phyloP scores from a whole-genome alignment of 1,284 basidiomycete genomes.

The Coniferiporia weirii region DNA sequence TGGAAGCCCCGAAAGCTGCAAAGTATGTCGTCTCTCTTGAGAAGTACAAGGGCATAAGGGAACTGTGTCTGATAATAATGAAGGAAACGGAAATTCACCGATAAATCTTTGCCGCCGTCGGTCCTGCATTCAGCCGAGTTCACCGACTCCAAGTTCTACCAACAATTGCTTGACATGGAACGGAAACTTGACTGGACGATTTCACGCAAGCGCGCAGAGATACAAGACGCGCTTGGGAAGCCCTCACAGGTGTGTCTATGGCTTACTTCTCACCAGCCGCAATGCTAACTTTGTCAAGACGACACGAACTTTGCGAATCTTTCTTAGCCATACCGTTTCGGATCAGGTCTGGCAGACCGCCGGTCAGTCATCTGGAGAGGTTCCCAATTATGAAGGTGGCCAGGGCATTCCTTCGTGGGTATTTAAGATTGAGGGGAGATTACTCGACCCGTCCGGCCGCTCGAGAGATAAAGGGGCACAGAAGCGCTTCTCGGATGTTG shows the following conservation, averaged over 20 bases:
- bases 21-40: conserved; percentile 4
- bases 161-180: conserved; percentile 83
- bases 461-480: conserved; percentile 60
- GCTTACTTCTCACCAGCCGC: not conserved
- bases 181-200: conserved; percentile 94
- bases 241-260: conserved; percentile 43
- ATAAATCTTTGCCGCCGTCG: conserved; percentile 71
- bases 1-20: conserved; percentile 16
- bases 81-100: conserved; percentile 76
- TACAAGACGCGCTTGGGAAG: conserved; percentile 73
- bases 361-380: conserved; percentile 27
- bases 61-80: not conserved
- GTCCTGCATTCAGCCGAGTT: conserved; percentile 65
- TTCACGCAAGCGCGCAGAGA: conserved; percentile 84
- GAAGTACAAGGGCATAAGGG: not conserved
- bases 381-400: conserved; percentile 51
- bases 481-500: conserved; percentile 82
- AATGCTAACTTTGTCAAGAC: conserved; percentile 42
- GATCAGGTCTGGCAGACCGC: conserved; percentile 79
- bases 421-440: conserved; percentile 82
- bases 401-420: conserved; percentile 89
- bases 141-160: conserved; percentile 83
- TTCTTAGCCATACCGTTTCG: conserved; percentile 84
- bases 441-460: conserved; percentile 56
- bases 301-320: conserved; percentile 82